A percentile compares a stretch with the other conserved stretches of the same genome.
Evolutionary conservation across 805 yeast genomes (phyloP).

Genomic region (Ascoidea tarda): DNA sequence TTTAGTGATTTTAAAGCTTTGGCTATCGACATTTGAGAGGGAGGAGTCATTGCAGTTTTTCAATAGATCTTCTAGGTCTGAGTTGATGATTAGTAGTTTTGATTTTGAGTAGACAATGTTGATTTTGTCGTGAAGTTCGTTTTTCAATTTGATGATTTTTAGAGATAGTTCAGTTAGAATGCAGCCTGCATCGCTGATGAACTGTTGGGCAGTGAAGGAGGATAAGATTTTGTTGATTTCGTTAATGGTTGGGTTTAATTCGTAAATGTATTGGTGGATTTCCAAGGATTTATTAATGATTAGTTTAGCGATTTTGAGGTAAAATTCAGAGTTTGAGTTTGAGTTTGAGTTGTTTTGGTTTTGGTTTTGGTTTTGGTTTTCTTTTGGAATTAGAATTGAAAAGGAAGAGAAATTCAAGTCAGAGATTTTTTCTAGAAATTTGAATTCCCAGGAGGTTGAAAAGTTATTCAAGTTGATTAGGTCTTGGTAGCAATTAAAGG

Average conservation of each 20-base stretch:
- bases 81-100: constrained; percentile 38
- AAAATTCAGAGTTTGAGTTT: constrained; percentile 14
- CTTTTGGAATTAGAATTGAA: background rate
- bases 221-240: constrained; percentile 27
- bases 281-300: constrained; percentile 34
- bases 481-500: constrained; percentile 2
- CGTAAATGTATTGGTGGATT: constrained; percentile 25
- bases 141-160: constrained; percentile 33
- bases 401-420: background rate
- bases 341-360: background rate
- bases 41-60: constrained; percentile 4
- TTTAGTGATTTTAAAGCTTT: constrained; percentile 9
- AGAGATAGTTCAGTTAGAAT: constrained; percentile 34
- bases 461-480: constrained; percentile 1
- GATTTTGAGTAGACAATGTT: constrained; percentile 43
- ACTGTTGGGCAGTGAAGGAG: constrained; percentile 28
- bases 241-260: constrained; percentile 31
- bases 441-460: constrained; percentile 8
- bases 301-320: constrained; percentile 30
- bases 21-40: constrained; percentile 15
- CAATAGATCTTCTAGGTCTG: constrained; percentile 29
- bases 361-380: background rate
- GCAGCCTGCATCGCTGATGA: constrained; percentile 44
- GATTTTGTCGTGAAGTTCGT: constrained; percentile 29
- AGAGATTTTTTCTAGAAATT: constrained; percentile 7